These are phyloP conservation scores for Tolypocladium amazonense DNA, from an alignment of 2,329 filamentous ascomycete genomes.

Conservation along the genomic window DNA sequence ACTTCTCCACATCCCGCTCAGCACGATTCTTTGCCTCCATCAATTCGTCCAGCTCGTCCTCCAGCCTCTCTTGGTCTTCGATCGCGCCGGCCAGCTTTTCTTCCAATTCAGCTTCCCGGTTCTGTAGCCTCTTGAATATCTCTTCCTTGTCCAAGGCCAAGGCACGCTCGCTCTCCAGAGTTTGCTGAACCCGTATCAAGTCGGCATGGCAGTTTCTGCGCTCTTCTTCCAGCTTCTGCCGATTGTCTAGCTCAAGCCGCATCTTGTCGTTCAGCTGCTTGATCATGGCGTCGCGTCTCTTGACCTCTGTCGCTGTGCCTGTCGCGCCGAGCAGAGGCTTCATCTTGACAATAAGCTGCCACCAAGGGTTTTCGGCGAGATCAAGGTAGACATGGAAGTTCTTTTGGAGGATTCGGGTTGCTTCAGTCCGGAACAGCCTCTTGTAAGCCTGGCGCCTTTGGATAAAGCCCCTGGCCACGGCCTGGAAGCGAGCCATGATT, in stretches of 20 bases:
- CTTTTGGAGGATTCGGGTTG: constrained; percentile 84
- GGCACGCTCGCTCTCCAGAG: constrained; percentile 89
- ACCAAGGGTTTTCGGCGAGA: constrained; percentile 91
- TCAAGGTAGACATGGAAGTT: constrained; percentile 91
- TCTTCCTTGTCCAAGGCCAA: constrained; percentile 96
- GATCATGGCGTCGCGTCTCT: constrained; percentile 91
- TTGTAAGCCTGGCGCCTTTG: constrained; percentile 86
- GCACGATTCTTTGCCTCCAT: constrained; percentile 81
- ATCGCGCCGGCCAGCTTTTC: constrained; percentile 89
- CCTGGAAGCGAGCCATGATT: constrained; percentile 90
- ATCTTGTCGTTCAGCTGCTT: constrained; percentile 77
- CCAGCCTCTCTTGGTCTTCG: constrained; percentile 86
- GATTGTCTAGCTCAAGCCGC: constrained; percentile 61
- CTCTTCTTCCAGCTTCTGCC: constrained; percentile 80
- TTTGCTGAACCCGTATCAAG: constrained; percentile 83
- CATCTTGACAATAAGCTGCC: constrained; percentile 91
- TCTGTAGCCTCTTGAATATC: constrained; percentile 92
- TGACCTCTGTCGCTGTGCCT: constrained; percentile 83
- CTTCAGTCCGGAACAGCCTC: constrained; percentile 85
- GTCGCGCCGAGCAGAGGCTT: constrained; percentile 89
- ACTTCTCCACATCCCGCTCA: constrained; percentile 73
- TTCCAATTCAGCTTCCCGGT: constrained; percentile 80
- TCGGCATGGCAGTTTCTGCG: constrained; percentile 78
- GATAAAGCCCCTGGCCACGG: constrained; percentile 78
- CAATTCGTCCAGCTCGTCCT: constrained; percentile 85